Conservation (phyloP, 2,329 filamentous ascomycete species). For the Clarireedia paspali region DNA sequence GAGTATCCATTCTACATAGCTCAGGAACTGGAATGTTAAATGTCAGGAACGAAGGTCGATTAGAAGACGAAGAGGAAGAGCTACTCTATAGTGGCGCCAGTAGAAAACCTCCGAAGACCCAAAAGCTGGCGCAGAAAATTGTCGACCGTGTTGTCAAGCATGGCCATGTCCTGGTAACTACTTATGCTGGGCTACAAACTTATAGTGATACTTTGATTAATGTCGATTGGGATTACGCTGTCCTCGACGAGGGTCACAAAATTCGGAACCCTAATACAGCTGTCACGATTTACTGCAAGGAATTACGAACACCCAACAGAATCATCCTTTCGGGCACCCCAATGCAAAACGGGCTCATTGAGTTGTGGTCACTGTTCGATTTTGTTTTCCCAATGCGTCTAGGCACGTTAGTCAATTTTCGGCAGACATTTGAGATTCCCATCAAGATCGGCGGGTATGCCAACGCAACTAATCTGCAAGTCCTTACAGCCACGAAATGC, state of each 20-base stretch:
- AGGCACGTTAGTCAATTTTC: slow-evolving; percentile 84
- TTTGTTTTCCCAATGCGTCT: slow-evolving; percentile 96
- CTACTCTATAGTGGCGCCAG: slow-evolving; percentile 34
- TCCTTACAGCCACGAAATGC: slow-evolving; percentile 90
- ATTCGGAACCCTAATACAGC: slow-evolving; percentile 94
- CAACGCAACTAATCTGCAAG: slow-evolving; percentile 87
- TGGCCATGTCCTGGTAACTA: slow-evolving; percentile 91
- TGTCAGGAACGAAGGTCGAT: slow-evolving; percentile 53
- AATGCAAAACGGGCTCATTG: slow-evolving; percentile 93
- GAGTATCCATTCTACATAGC: slow-evolving; percentile 90
- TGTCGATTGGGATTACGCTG: slow-evolving; percentile 85
- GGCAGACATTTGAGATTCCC: slow-evolving; percentile 85
- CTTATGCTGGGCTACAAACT: slow-evolving; percentile 90
- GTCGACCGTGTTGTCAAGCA: slow-evolving; percentile 74
- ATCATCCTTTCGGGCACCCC: slow-evolving; percentile 94
- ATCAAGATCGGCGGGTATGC: slow-evolving; percentile 92
- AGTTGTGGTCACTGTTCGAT: slow-evolving; percentile 96
- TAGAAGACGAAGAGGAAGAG: slow-evolving; percentile 46
- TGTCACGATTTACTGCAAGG: slow-evolving; percentile 92
- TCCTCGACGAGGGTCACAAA: slow-evolving; percentile 95
- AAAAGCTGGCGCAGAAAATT: slow-evolving; percentile 68
- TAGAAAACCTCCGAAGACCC: slow-evolving; percentile 43
- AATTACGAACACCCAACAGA: slow-evolving; percentile 80
- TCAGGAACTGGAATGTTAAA: slow-evolving; percentile 97
- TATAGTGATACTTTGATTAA: slow-evolving; percentile 78